phyloP scores from a whole-genome alignment of 2,329 filamentous ascomycete genomes.

The Sordariomycetes sp. region DNA sequence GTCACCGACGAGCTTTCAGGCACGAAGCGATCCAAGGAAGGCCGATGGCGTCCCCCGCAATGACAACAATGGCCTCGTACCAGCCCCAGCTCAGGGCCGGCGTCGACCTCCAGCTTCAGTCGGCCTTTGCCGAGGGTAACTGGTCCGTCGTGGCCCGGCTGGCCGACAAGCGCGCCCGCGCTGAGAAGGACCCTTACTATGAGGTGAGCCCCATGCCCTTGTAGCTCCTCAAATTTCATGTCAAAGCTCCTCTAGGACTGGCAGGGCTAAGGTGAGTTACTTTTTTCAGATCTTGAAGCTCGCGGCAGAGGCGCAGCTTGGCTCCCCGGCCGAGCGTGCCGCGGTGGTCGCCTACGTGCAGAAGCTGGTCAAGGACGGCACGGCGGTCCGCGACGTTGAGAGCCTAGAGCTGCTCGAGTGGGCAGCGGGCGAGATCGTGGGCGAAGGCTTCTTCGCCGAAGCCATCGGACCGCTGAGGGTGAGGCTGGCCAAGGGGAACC shows the following conservation, averaged over 20 bases:
- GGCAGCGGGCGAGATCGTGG: slow-evolving; percentile 25
- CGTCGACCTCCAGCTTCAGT: slow-evolving; percentile 40
- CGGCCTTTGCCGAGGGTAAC: slow-evolving; percentile 38
- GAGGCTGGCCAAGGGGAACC: slow-evolving; percentile 34
- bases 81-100: slow-evolving; percentile 29
- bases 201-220: slow-evolving; percentile 22
- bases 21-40: not conserved
- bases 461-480: slow-evolving; percentile 35
- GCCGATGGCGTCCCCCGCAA: not conserved
- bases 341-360: slow-evolving; percentile 29
- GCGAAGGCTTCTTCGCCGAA: slow-evolving; percentile 26
- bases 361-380: slow-evolving; percentile 30
- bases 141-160: slow-evolving; percentile 37
- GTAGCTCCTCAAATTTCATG: not conserved
- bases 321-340: slow-evolving; percentile 31
- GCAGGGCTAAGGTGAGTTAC: not conserved
- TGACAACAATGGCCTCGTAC: slow-evolving; percentile 4
- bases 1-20: not conserved
- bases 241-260: not conserved
- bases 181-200: slow-evolving; percentile 38
- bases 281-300: slow-evolving; percentile 20
- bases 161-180: slow-evolving; percentile 34
- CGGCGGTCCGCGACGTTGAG: slow-evolving; percentile 32
- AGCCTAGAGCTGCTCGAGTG: slow-evolving; percentile 41
- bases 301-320: slow-evolving; percentile 37